These are phyloP conservation scores for Venturia pyrina DNA, from an alignment of 2,329 filamentous ascomycete species.

Conservation along the genomic window DNA sequence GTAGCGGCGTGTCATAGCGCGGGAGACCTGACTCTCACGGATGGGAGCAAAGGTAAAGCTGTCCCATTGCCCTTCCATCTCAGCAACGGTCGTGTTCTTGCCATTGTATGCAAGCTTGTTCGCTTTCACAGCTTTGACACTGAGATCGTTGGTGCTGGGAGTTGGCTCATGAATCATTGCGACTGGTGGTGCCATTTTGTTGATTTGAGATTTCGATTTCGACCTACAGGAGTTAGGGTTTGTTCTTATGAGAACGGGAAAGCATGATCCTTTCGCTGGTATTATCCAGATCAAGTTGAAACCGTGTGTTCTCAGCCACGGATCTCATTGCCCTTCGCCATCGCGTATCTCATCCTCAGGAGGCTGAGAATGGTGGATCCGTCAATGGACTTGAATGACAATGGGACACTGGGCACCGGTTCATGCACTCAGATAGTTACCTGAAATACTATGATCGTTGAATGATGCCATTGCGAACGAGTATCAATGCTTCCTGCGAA, in stretches of 20 bases:
- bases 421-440: constrained; percentile 5
- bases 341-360: neutral
- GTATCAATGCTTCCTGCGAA: neutral
- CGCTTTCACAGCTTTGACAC: neutral
- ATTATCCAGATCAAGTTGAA: constrained; percentile 98
- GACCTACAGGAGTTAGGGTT: neutral
- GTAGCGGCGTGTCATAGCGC: constrained; percentile 90
- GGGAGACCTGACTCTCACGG: constrained; percentile 83
- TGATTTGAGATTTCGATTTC: constrained; percentile 14
- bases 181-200: constrained; percentile 67
- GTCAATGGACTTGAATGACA: neutral
- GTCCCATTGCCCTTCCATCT: constrained; percentile 56
- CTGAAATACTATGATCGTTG: constrained; percentile 3
- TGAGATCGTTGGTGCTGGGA: constrained; percentile 16
- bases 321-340: neutral
- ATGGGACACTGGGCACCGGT: constrained; percentile 1
- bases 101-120: constrained; percentile 26
- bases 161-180: constrained; percentile 47
- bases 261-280: constrained; percentile 99
- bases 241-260: constrained; percentile 35
- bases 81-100: constrained; percentile 26
- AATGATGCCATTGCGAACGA: neutral
- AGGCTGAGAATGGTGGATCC: neutral
- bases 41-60: constrained; percentile 73
- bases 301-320: constrained; percentile 78